Evolutionary conservation across 2,329 filamentous ascomycete genomes (phyloP).

Genomic region (Fusarium zealandicum): DNA sequence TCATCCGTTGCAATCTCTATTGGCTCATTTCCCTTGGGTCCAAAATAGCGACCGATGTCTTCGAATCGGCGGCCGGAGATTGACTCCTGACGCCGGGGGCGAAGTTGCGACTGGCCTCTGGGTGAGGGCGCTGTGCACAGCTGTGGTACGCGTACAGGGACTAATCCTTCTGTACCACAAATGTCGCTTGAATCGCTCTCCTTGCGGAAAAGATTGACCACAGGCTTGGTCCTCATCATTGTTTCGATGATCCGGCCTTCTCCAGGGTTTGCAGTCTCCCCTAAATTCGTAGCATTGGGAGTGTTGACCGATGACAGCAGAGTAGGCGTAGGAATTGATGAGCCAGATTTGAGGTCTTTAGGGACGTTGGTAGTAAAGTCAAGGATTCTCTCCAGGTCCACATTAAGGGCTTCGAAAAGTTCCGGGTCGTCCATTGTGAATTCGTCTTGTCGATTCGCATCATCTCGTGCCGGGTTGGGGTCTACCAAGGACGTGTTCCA

Average conservation of each 20-base stretch:
- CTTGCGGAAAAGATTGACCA: constrained; percentile 46
- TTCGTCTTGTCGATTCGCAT: constrained; percentile 1
- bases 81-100: constrained; percentile 2
- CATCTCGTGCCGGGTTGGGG: not conserved
- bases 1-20: constrained; percentile 48
- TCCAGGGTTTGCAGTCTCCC: not conserved
- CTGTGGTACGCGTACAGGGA: constrained; percentile 40
- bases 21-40: constrained; percentile 27
- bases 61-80: constrained; percentile 22
- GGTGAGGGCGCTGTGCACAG: constrained; percentile 10
- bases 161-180: constrained; percentile 20
- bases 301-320: not conserved
- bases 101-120: constrained; percentile 5
- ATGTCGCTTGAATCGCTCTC: constrained; percentile 45
- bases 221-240: constrained; percentile 41
- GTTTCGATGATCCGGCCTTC: constrained; percentile 9
- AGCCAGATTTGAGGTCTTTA: not conserved
- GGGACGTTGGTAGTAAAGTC: not conserved
- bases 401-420: constrained; percentile 20
- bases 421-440: constrained; percentile 5
- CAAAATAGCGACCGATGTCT: constrained; percentile 46
- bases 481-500: not conserved
- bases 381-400: constrained; percentile 12
- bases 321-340: not conserved
- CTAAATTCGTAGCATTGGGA: not conserved